A percentile compares a stretch with the other conserved stretches of the same genome.
Evolutionary conservation across 306 rosid genomes (phyloP).

Genomic region (Hippophae gyantsensis): DNA sequence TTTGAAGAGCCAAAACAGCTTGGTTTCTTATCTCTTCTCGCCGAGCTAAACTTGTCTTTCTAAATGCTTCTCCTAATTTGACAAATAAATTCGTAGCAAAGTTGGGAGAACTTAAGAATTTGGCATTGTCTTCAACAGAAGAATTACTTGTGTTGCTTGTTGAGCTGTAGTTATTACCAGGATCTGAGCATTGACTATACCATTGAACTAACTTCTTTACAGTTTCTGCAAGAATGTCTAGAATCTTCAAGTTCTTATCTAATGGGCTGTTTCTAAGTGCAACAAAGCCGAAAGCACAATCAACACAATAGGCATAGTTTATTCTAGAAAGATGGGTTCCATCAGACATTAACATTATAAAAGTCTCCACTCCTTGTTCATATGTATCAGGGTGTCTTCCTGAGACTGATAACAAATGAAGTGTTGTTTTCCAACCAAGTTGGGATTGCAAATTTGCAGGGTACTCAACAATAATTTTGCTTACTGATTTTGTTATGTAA

Average conservation of each 20-base stretch:
- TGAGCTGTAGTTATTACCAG: constrained; percentile 32
- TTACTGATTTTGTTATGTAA: constrained; percentile 38
- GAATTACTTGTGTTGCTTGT: constrained; percentile 50
- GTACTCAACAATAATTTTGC: constrained; percentile 47
- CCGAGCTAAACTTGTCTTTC: constrained; percentile 63
- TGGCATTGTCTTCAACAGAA: constrained; percentile 44
- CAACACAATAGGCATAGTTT: constrained; percentile 59
- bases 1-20: constrained; percentile 60
- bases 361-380: constrained; percentile 57
- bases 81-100: constrained; percentile 48
- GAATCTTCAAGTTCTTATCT: constrained; percentile 63
- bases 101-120: constrained; percentile 34
- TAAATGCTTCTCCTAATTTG: constrained; percentile 73
- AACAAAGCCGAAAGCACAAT: constrained; percentile 65
- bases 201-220: constrained; percentile 56
- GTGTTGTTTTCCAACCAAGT: constrained; percentile 70
- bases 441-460: constrained; percentile 66
- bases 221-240: constrained; percentile 55
- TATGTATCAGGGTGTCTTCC: constrained; percentile 68
- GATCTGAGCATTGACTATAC: constrained; percentile 53
- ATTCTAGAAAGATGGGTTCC: constrained; percentile 30
- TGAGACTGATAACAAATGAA: constrained; percentile 59
- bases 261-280: constrained; percentile 71
- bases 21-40: constrained; percentile 84
- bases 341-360: constrained; percentile 54